Percentiles rank a stretch among this genome's conserved stretches.
Evolutionary conservation across 768 basidiomycete genomes (phyloP).

Genomic region (Ephemerocybe angulata): DNA sequence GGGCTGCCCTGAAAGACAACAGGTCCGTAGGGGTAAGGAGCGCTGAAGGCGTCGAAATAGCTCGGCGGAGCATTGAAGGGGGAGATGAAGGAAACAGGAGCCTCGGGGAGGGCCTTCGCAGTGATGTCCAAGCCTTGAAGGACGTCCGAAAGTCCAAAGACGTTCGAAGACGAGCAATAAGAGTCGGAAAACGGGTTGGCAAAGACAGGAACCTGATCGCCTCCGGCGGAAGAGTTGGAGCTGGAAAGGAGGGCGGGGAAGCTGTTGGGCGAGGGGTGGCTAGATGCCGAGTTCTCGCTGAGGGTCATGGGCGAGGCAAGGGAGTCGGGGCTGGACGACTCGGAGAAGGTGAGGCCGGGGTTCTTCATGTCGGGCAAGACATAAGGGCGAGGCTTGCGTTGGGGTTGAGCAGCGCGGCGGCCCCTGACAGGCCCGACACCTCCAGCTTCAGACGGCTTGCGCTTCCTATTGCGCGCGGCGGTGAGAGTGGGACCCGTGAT

Average conservation of each 20-base stretch:
- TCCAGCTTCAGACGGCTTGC: constrained; percentile 19
- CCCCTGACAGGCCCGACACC: constrained; percentile 13
- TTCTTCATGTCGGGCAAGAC: too few relatives aligned
- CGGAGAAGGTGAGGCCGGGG: constrained; percentile 2
- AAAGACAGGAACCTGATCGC: too few relatives aligned
- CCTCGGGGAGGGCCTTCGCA: not conserved
- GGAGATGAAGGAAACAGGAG: not conserved
- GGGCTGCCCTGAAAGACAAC: too few relatives aligned
- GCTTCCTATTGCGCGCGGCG: constrained; percentile 31
- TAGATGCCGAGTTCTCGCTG: not conserved
- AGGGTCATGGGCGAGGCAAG: constrained; percentile 1
- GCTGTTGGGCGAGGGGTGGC: constrained; percentile 11
- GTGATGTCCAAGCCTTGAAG: not conserved
- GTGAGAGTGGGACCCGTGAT: constrained; percentile 32
- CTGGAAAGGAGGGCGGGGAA: not conserved
- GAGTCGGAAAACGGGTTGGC: too few relatives aligned
- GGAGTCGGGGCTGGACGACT: not conserved
- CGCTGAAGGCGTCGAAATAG: not conserved
- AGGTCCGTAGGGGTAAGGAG: not conserved
- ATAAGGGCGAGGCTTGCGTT: too few relatives aligned
- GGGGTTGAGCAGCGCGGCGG: not conserved
- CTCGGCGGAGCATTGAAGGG: not conserved
- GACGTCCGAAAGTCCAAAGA: not conserved
- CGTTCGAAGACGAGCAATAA: too few relatives aligned
- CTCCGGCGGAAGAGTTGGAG: too few relatives aligned